Base-by-base conservation (phyloP, 163 green algal species). In the Prototheca cutis region DNA sequence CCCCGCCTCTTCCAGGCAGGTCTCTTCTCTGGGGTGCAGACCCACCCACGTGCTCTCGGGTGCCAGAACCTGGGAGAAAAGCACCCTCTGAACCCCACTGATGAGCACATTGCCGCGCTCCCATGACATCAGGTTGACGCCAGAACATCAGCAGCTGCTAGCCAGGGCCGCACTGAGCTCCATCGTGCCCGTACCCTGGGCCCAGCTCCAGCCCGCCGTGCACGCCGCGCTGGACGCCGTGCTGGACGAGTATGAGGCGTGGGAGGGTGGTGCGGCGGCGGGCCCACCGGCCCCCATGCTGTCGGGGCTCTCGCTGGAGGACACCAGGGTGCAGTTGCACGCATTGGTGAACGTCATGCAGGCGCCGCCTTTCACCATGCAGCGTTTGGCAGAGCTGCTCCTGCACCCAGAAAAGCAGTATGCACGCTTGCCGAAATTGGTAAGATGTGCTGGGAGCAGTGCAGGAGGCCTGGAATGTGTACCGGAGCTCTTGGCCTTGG, bases 381-480 rank as follows among this genome's bases (percentile, higher is more conserved):
- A 94, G 67, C 77, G 86, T 17, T 68, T 94, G 19, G 84, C 77
- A 34, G 86, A 94, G 65, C 49, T 94, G 39, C 57, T 92, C 62
- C 67, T 94, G 24, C 80, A 89, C 54, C 85, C 86, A 2, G 58
- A 69, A 19, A 86, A 85, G 65, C 86, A 93, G 66, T 94, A 94
- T 53, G 36, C 32, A 0, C 59, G 68, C 7, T 59, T 90, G 30
- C 66, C 81, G 48, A 93, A 93, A 62, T 29, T 86, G 68, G 79
- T 85, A 67, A 24, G 49, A 28, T 27, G 23, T 51, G 10, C 18
- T 25, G n/a, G 21, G n/a, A 45, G 31, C 15, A 45, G 3, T 48
- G n/a, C n/a, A 58, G 61, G 1, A 17, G 51, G 33, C 6, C 30
- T n/a, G n/a, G n/a, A n/a, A 45, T 19, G 42, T 45, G 61, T n/a